These are phyloP conservation scores for Rubia balearica DNA, from an alignment of 305 asterid genomes.

Conservation along the genomic window DNA sequence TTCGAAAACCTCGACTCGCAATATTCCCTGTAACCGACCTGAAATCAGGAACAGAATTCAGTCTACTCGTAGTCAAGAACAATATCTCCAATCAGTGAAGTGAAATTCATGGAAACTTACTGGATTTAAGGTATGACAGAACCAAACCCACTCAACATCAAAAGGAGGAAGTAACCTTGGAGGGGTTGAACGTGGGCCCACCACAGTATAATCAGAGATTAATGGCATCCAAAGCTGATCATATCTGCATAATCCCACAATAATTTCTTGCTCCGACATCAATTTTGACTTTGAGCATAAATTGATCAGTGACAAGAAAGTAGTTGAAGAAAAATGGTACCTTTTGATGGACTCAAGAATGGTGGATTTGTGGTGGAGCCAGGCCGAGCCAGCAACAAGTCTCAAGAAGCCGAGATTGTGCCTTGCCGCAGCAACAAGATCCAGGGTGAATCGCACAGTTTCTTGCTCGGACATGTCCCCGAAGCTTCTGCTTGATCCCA, in stretches of 20 bases:
- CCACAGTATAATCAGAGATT: slow-evolving; percentile 49
- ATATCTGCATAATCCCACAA: slow-evolving; percentile 41
- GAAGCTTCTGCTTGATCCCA: slow-evolving; percentile 40
- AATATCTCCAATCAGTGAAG: background rate
- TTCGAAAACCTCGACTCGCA: slow-evolving; percentile 79
- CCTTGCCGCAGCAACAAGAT: slow-evolving; percentile 81
- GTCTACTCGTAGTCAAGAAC: background rate
- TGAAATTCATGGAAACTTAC: slow-evolving; percentile 25
- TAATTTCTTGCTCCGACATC: background rate
- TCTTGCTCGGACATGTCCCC: slow-evolving; percentile 50
- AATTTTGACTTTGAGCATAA: background rate
- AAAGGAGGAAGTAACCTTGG: slow-evolving; percentile 87
- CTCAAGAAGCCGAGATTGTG: slow-evolving; percentile 53
- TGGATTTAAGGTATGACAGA: slow-evolving; percentile 68
- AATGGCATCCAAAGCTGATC: slow-evolving; percentile 94
- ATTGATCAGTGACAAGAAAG: background rate
- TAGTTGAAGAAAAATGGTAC: slow-evolving; percentile 18
- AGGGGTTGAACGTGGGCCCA: slow-evolving; percentile 32
- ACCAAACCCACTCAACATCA: slow-evolving; percentile 97
- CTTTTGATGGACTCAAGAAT: slow-evolving; percentile 71
- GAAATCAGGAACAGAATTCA: slow-evolving; percentile 14
- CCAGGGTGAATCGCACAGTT: slow-evolving; percentile 42
- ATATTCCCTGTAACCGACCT: slow-evolving; percentile 62
- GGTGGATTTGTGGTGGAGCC: slow-evolving; percentile 48
- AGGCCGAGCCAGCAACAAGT: slow-evolving; percentile 47